These are phyloP conservation scores for Lactarius sanguifluus DNA, from an alignment of 768 basidiomycete genomes.

Conservation along the genomic window DNA sequence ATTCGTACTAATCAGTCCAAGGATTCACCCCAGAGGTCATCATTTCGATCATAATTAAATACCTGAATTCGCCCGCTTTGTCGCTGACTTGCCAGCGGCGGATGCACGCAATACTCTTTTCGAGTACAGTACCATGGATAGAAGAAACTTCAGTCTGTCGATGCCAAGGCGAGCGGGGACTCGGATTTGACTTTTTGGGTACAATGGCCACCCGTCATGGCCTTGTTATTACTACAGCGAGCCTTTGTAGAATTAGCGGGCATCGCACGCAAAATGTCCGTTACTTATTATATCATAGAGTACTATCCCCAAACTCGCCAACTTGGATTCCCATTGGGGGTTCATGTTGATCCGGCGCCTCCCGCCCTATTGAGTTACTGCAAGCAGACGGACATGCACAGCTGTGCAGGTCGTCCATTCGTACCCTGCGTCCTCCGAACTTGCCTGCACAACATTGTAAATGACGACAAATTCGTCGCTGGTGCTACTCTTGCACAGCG, in stretches of 20 bases:
- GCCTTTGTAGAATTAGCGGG: not conserved
- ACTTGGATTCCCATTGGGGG: not conserved
- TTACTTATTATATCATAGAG: not conserved
- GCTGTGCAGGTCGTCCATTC: slow-evolving; percentile 2
- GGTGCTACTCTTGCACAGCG: not conserved
- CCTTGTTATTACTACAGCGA: not conserved
- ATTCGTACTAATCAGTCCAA: too few species aligned
- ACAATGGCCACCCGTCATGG: not conserved
- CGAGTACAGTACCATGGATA: too few species aligned
- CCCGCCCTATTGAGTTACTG: not conserved
- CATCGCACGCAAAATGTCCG: not conserved
- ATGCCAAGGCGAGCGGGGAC: not conserved
- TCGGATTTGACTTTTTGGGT: too few species aligned
- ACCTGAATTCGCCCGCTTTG: too few species aligned
- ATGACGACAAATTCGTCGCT: slow-evolving; percentile 7
- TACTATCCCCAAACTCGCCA: not conserved
- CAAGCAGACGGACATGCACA: not conserved
- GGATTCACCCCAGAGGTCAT: too few species aligned
- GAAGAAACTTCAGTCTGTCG: not conserved
- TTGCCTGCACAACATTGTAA: not conserved
- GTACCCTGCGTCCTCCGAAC: slow-evolving; percentile 2
- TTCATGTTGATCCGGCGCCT: not conserved
- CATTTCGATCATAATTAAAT: too few species aligned
- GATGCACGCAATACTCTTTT: too few species aligned
- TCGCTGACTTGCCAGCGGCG: not conserved